phyloP scores from a whole-genome alignment of 176 grass and related monocot genomes.

The sorghum (Sorghum bicolor) region Sorghum_bicolor_NCBIv3 NC_012870.2:69934501-69935000 shows the following conservation, averaged over 20 bases:
- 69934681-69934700: constrained; percentile 80
- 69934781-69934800: constrained; percentile 78
- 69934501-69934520: constrained; percentile 87
- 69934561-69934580: constrained; percentile 73
- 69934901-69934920: constrained; percentile 74
- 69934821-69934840: constrained; percentile 62
- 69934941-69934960: constrained; percentile 79
- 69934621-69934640: constrained; percentile 82
- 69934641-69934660: constrained; percentile 61
- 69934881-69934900: constrained; percentile 73
- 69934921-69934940: constrained; percentile 87
- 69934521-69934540: constrained; percentile 94
- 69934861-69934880: constrained; percentile 83
- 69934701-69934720: constrained; percentile 80
- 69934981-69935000: constrained; percentile 75
- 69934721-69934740: constrained; percentile 74
- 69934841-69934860: constrained; percentile 73
- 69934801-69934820: constrained; percentile 74
- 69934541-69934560: constrained; percentile 69
- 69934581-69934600: constrained; percentile 67
- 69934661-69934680: constrained; percentile 65
- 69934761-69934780: constrained; percentile 75
- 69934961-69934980: constrained; percentile 87
- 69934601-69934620: constrained; percentile 68
- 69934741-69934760: constrained; percentile 71